Conservation (phyloP, 106 monocot genomes). For the Dendrobium nobile region DNA sequence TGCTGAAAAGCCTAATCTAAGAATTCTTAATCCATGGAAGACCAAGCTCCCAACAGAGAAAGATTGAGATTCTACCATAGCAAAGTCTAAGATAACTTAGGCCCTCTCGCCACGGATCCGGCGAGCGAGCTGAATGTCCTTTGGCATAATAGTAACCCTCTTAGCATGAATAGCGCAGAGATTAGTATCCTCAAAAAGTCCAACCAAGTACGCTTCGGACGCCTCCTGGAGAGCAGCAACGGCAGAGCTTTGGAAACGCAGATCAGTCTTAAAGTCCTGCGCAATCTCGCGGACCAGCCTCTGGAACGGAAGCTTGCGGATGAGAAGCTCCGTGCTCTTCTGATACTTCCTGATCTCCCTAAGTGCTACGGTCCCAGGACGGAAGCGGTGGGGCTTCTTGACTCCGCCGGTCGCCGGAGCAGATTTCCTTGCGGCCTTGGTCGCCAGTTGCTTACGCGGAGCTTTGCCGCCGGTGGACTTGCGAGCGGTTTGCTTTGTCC, state of each 20-base stretch:
- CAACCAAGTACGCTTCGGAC: slow-evolving; percentile 14
- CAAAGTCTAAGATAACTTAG: neutral
- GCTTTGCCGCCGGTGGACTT: slow-evolving; percentile 19
- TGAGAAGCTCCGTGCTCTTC: slow-evolving; percentile 18
- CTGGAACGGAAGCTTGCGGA: slow-evolving; percentile 22
- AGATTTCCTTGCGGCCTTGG: slow-evolving; percentile 17
- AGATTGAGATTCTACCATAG: neutral
- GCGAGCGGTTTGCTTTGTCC: slow-evolving; percentile 20
- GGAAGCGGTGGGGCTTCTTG: slow-evolving; percentile 19
- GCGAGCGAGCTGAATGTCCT: slow-evolving; percentile 14
- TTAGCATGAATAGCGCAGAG: slow-evolving; percentile 17
- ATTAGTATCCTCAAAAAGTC: slow-evolving; percentile 16
- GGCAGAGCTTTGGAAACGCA: slow-evolving; percentile 9
- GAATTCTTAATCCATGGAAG: too few relatives aligned
- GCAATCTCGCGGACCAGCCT: slow-evolving; percentile 12
- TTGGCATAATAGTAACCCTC: slow-evolving; percentile 19
- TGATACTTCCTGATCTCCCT: slow-evolving; percentile 19
- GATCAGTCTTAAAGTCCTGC: slow-evolving; percentile 22
- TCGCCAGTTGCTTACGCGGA: slow-evolving; percentile 14
- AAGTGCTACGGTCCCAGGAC: slow-evolving; percentile 13
- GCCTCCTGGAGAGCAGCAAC: slow-evolving; percentile 18
- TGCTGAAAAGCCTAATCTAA: too few relatives aligned
- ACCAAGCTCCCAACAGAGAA: too few relatives aligned
- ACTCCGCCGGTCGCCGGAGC: slow-evolving; percentile 18
- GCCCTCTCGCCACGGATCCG: slow-evolving; percentile 5